Evolutionary conservation across 2,329 filamentous ascomycete genomes (phyloP).

Genomic region (Phialophora expanda): DNA sequence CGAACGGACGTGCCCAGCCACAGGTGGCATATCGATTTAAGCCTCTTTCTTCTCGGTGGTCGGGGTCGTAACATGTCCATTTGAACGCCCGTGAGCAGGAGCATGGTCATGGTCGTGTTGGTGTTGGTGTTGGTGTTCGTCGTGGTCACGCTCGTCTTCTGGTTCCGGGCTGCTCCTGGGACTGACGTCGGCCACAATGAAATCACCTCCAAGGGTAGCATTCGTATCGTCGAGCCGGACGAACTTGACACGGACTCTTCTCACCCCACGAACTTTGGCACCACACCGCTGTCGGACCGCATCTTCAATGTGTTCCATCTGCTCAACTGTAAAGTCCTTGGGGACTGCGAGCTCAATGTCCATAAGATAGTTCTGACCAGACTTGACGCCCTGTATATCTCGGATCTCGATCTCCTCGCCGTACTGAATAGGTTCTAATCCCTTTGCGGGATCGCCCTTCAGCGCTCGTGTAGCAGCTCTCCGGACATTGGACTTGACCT

Average conservation of each 20-base stretch:
- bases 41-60: slow-evolving; percentile 26
- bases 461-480: slow-evolving; percentile 68
- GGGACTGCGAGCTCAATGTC: slow-evolving; percentile 87
- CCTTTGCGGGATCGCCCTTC: slow-evolving; percentile 44
- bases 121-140: slow-evolving; percentile 43
- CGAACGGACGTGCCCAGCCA: not conserved
- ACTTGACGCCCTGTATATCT: slow-evolving; percentile 87
- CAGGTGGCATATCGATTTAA: slow-evolving; percentile 8
- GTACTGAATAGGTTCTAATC: slow-evolving; percentile 50
- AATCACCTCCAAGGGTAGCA: slow-evolving; percentile 75
- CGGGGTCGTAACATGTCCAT: slow-evolving; percentile 24
- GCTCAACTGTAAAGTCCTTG: slow-evolving; percentile 73
- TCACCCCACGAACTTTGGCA: slow-evolving; percentile 78
- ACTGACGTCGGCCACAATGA: slow-evolving; percentile 69
- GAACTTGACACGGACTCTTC: slow-evolving; percentile 83
- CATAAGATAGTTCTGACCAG: slow-evolving; percentile 93
- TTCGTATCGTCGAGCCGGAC: slow-evolving; percentile 67
- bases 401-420: slow-evolving; percentile 70
- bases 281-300: slow-evolving; percentile 74
- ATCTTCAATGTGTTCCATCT: slow-evolving; percentile 72
- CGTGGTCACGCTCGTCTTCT: slow-evolving; percentile 58
- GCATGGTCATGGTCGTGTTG: slow-evolving; percentile 27
- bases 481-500: slow-evolving; percentile 74
- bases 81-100: slow-evolving; percentile 19
- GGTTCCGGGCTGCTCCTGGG: slow-evolving; percentile 64